A percentile compares a stretch with the other conserved stretches of the same genome.
Evolutionary conservation across 164 flowering plant species (phyloP).

Genomic region (Sedum album): DNA sequence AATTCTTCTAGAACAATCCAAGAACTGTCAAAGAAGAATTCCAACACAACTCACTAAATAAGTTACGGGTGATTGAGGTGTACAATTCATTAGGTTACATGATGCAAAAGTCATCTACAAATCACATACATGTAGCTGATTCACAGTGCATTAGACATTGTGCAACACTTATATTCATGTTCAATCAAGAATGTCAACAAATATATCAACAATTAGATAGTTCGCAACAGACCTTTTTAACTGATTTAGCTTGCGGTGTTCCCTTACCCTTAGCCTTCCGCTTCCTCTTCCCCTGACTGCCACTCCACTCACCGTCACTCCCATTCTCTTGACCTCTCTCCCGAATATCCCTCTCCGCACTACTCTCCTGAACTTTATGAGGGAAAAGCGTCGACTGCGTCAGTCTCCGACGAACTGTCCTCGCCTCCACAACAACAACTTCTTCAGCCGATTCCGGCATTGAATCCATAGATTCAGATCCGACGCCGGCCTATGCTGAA

Average conservation of each 20-base stretch:
- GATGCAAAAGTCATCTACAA: too few species aligned
- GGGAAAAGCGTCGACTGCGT: slow-evolving; percentile 49
- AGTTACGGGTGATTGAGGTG: neutral
- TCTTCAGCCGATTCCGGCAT: slow-evolving; percentile 23
- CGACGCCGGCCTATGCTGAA: neutral
- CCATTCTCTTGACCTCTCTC: slow-evolving; percentile 3
- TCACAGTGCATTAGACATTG: too few species aligned
- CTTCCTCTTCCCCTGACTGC: slow-evolving; percentile 33
- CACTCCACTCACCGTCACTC: slow-evolving; percentile 16
- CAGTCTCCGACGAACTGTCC: slow-evolving; percentile 34
- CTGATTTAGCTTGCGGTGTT: slow-evolving; percentile 18
- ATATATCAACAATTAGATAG: neutral
- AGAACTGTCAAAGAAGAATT: neutral
- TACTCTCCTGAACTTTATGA: slow-evolving; percentile 16
- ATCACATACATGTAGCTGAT: too few species aligned
- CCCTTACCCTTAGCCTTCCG: slow-evolving; percentile 24
- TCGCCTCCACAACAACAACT: slow-evolving; percentile 11
- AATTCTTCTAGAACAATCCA: neutral
- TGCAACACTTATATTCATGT: too few species aligned
- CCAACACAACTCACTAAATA: neutral
- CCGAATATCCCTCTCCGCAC: slow-evolving; percentile 10
- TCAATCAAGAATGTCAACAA: neutral
- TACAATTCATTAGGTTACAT: too few species aligned
- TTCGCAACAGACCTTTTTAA: slow-evolving; percentile 25
- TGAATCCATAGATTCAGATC: slow-evolving; percentile 1